Evolutionary conservation across 768 basidiomycete species (phyloP).

Genomic region (Dictyophora rubrovolvata): DNA sequence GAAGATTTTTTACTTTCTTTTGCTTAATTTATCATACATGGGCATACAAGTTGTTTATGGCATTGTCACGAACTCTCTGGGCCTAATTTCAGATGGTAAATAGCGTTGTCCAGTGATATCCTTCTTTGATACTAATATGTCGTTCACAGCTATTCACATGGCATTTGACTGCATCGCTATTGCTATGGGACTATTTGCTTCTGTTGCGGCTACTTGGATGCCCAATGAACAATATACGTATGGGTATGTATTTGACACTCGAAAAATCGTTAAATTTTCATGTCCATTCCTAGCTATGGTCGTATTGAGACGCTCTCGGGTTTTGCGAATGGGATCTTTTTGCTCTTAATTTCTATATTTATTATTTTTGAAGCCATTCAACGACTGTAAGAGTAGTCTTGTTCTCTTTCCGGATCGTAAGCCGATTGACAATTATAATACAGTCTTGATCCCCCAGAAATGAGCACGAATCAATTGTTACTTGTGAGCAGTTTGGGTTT

Average conservation of each 20-base stretch:
- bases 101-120: neutral
- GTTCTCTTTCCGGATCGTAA: neutral
- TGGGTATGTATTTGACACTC: constrained; percentile 45
- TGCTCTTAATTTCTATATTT: constrained; percentile 90
- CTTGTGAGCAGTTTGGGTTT: constrained; percentile 84
- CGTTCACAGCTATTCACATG: constrained; percentile 86
- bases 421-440: neutral
- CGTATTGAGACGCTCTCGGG: constrained; percentile 96
- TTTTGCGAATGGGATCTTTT: constrained; percentile 94
- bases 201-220: constrained; percentile 97
- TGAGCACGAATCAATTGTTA: constrained; percentile 90
- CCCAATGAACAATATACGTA: constrained; percentile 93
- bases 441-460: constrained; percentile 90
- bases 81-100: constrained; percentile 92
- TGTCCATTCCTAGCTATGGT: constrained; percentile 52
- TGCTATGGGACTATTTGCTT: constrained; percentile 88
- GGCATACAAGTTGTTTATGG: constrained; percentile 94
- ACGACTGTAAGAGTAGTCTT: constrained; percentile 51
- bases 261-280: neutral
- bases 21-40: constrained; percentile 95
- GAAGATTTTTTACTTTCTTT: constrained; percentile 93
- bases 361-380: constrained; percentile 98
- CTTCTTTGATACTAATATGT: neutral
- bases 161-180: constrained; percentile 98
- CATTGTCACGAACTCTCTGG: constrained; percentile 94